Conservation (phyloP, 352 stramenopile genomes). For the Phytophthora fragariaefolia region DNA sequence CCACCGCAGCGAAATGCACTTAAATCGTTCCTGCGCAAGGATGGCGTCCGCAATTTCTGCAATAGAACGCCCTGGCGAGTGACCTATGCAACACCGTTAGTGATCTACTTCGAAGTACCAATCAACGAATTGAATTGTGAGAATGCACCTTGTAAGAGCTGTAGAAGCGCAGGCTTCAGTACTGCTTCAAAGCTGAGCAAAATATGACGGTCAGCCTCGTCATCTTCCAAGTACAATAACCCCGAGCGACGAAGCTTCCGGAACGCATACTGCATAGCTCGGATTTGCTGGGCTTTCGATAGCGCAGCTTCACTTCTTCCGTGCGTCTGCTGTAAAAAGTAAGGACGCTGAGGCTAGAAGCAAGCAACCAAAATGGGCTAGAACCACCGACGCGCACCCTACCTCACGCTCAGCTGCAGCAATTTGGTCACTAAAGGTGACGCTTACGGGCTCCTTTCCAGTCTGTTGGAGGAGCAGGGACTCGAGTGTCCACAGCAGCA, state of each 20-base stretch:
- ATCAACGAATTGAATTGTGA: not conserved
- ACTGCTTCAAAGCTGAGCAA: conserved; percentile 57
- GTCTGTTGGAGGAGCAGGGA: conserved; percentile 41
- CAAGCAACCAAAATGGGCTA: too few relatives aligned
- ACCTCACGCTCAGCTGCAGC: conserved; percentile 1
- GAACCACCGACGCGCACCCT: too few relatives aligned
- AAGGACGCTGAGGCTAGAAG: too few relatives aligned
- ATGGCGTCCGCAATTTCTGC: conserved; percentile 58
- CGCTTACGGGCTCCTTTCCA: conserved; percentile 5
- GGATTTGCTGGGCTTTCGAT: conserved; percentile 28
- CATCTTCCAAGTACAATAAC: conserved; percentile 67
- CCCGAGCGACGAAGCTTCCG: conserved; percentile 47
- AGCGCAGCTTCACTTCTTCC: not conserved
- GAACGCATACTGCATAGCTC: conserved; percentile 53
- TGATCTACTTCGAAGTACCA: too few relatives aligned
- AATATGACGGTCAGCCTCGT: conserved; percentile 55
- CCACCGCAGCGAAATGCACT: conserved; percentile 57
- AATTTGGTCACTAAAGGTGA: conserved; percentile 38
- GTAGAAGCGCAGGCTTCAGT: conserved; percentile 54
- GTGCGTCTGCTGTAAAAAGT: conserved; percentile 10
- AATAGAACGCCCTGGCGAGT: conserved; percentile 40
- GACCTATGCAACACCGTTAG: conserved; percentile 24
- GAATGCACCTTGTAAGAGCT: conserved; percentile 43
- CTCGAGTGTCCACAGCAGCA: conserved; percentile 49
- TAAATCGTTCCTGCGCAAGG: conserved; percentile 54